phyloP scores from a whole-genome alignment of 2,329 filamentous ascomycete genomes.

The Biscogniauxia marginata region DNA sequence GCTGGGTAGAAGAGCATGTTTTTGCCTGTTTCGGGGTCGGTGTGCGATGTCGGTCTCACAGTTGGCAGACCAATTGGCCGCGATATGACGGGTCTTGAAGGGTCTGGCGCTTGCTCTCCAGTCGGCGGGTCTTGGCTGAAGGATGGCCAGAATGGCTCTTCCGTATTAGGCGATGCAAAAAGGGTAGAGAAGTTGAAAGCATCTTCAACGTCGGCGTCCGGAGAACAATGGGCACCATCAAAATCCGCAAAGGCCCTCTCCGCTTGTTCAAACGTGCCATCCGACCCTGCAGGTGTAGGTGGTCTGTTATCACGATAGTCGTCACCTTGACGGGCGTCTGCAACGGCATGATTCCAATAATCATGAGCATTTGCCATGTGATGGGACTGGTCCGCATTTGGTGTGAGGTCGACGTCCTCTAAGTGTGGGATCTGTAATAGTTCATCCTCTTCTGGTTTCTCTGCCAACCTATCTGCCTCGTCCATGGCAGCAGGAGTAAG shows the following conservation, averaged over 20 bases:
- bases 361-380: slow-evolving; percentile 19
- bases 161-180: slow-evolving; percentile 16
- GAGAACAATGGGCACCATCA: slow-evolving; percentile 73
- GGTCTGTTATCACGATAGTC: slow-evolving; percentile 36
- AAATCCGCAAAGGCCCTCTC: slow-evolving; percentile 74
- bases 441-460: slow-evolving; percentile 38
- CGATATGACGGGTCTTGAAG: slow-evolving; percentile 27
- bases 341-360: slow-evolving; percentile 31
- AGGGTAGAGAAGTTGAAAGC: slow-evolving; percentile 26
- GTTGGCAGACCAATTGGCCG: slow-evolving; percentile 32
- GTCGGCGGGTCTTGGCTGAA: slow-evolving; percentile 18
- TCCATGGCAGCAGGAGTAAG: slow-evolving; percentile 53
- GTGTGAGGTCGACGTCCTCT: slow-evolving; percentile 28
- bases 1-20: slow-evolving; percentile 95
- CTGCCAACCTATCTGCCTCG: slow-evolving; percentile 47
- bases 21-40: slow-evolving; percentile 65
- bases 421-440: slow-evolving; percentile 20
- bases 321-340: slow-evolving; percentile 17
- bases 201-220: slow-evolving; percentile 42
- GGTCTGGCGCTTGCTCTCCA: slow-evolving; percentile 19
- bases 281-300: slow-evolving; percentile 52
- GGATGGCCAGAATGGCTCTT: slow-evolving; percentile 22
- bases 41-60: slow-evolving; percentile 53
- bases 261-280: slow-evolving; percentile 63
- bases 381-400: slow-evolving; percentile 28